Conservation (phyloP, 2,329 filamentous ascomycete genomes). For the Dothiorella sarmentorum region DNA sequence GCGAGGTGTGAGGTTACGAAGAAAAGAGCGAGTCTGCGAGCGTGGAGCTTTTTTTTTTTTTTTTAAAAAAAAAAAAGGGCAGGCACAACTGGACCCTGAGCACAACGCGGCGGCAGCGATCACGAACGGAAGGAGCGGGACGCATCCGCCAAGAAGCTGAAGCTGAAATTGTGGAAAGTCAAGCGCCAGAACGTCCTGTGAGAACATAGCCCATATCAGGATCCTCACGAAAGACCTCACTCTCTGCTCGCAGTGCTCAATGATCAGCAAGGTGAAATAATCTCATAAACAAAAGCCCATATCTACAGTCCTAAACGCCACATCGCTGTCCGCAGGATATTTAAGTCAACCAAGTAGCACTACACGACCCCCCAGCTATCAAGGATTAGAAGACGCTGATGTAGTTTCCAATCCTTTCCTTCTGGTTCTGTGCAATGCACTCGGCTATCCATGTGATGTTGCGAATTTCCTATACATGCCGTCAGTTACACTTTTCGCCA, state of each 20-base stretch:
- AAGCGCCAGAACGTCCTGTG: too few relatives aligned
- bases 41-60: too few relatives aligned
- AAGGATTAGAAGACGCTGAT: conserved; percentile 83
- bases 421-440: conserved; percentile 99
- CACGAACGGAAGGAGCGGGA: neutral
- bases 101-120: neutral
- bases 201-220: too few relatives aligned
- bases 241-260: too few relatives aligned
- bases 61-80: neutral
- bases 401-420: conserved; percentile 97
- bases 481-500: neutral
- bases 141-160: neutral
- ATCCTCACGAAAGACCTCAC: too few relatives aligned
- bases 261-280: neutral
- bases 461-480: conserved; percentile 76
- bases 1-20: neutral
- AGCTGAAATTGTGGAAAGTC: too few relatives aligned
- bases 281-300: conserved; percentile 10
- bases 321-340: conserved; percentile 16
- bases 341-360: conserved; percentile 7
- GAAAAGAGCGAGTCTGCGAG: neutral
- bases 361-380: neutral
- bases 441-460: conserved; percentile 99
- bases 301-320: conserved; percentile 17
- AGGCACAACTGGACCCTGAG: neutral